Conservation (phyloP, 495 filamentous ascomycete species). For the Penicillium odoratum region DNA sequence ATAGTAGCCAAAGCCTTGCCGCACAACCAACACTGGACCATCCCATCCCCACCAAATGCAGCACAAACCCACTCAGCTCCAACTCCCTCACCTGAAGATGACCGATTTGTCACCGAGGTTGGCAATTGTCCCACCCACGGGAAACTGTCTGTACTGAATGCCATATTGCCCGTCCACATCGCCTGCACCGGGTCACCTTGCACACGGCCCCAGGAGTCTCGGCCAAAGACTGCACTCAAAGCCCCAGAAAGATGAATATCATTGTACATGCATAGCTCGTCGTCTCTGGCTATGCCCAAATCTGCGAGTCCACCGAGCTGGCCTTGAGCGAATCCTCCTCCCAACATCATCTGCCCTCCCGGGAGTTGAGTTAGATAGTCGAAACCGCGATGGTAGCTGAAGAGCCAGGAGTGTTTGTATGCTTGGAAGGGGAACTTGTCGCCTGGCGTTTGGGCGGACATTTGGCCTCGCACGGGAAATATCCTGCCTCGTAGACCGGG, state of each 20-base stretch:
- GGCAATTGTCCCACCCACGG: constrained; percentile 74
- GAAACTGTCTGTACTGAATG: constrained; percentile 64
- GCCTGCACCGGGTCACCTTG: constrained; percentile 50
- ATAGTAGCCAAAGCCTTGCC: constrained; percentile 66
- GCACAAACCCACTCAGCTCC: constrained; percentile 57
- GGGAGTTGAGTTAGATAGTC: constrained; percentile 77
- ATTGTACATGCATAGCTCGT: constrained; percentile 32
- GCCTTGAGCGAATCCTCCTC: constrained; percentile 55
- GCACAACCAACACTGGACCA: constrained; percentile 73
- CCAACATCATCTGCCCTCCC: constrained; percentile 63
- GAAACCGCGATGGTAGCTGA: constrained; percentile 62
- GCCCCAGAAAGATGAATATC: constrained; percentile 37
- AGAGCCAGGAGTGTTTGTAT: constrained; percentile 34
- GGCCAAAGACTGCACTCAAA: constrained; percentile 30
- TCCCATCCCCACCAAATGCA: constrained; percentile 75
- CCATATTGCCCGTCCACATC: constrained; percentile 86
- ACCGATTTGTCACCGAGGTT: constrained; percentile 39
- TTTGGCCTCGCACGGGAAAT: constrained; percentile 64
- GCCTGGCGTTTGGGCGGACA: constrained; percentile 62
- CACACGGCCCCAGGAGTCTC: constrained; percentile 34
- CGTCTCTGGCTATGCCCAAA: constrained; percentile 30
- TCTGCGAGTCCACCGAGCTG: constrained; percentile 50
- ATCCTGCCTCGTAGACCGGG: constrained; percentile 68
- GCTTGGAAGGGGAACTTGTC: constrained; percentile 34
- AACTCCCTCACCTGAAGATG: constrained; percentile 22